These are phyloP conservation scores for Stentor coeruleus DNA, from an alignment of 73 alveolate species.

Conservation along the genomic window DNA sequence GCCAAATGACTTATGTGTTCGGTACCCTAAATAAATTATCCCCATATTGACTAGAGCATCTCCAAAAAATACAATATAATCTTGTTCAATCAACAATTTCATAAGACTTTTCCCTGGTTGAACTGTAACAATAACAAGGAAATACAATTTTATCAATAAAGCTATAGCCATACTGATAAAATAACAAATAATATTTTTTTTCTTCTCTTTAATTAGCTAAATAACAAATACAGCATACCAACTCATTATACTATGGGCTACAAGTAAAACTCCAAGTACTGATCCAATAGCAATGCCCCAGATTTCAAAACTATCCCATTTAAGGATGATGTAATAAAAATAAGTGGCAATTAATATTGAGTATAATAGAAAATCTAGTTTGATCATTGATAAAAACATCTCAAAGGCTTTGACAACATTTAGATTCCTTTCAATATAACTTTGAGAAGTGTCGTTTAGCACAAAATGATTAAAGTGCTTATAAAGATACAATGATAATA, in stretches of 20 bases:
- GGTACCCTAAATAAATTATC: not conserved
- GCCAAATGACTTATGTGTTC: slow-evolving; percentile 4
- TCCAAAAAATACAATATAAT: not conserved
- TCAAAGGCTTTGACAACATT: not conserved
- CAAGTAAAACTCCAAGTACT: not conserved
- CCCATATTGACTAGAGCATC: not conserved
- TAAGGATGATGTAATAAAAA: not conserved
- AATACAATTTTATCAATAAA: no score
- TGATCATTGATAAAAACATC: slow-evolving; percentile 14
- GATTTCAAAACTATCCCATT: not conserved
- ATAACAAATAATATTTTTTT: no score
- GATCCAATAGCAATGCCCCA: not conserved
- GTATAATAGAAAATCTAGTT: not conserved
- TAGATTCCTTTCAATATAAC: not conserved
- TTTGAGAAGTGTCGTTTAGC: not conserved
- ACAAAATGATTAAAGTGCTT: not conserved
- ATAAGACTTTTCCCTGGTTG: not conserved
- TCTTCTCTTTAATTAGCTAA: not conserved
- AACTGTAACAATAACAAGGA: no score
- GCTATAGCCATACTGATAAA: not conserved
- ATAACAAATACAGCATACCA: not conserved
- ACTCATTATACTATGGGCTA: not conserved
- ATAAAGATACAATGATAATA: not conserved
- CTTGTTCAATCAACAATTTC: not conserved
- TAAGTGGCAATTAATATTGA: not conserved